phyloP scores from a whole-genome alignment of 148 eudicot genomes.

The Rhododendron henanense region DNA sequence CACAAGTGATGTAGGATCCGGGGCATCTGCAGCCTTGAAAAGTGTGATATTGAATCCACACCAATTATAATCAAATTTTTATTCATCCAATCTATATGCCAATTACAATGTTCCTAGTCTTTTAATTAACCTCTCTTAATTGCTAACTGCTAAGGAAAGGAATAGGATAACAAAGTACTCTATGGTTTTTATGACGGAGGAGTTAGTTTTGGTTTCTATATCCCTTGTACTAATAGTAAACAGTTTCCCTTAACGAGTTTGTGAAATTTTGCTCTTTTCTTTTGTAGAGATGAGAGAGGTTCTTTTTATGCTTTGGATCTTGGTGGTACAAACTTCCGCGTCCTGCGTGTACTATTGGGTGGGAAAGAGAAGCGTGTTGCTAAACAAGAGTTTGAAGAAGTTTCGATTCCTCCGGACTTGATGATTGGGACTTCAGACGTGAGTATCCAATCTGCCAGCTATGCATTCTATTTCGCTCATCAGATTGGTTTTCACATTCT shows the following conservation, averaged over 20 bases:
- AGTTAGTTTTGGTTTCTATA: background rate
- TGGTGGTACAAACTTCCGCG: conserved; percentile 98
- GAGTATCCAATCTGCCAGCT: conserved; percentile 22
- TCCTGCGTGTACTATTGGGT: conserved; percentile 77
- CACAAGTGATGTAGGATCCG: background rate
- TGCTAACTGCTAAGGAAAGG: background rate
- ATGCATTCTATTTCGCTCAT: background rate
- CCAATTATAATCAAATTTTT: background rate
- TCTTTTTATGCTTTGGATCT: conserved; percentile 95
- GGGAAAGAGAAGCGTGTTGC: conserved; percentile 63
- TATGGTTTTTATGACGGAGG: background rate
- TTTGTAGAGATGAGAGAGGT: conserved; percentile 72
- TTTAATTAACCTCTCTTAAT: background rate
- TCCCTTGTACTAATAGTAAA: background rate
- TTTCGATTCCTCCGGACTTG: conserved; percentile 77
- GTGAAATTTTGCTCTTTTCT: conserved; percentile 9
- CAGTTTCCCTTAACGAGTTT: background rate
- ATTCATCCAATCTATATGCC: background rate
- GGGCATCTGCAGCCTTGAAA: background rate
- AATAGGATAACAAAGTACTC: background rate
- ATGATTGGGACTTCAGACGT: conserved; percentile 88
- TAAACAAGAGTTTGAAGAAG: conserved; percentile 73
- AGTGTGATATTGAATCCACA: background rate
- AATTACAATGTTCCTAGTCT: background rate
- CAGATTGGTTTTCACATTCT: conserved; percentile 20